phyloP scores from a whole-genome alignment of 768 basidiomycete species.

The Leccinum variicolor region DNA sequence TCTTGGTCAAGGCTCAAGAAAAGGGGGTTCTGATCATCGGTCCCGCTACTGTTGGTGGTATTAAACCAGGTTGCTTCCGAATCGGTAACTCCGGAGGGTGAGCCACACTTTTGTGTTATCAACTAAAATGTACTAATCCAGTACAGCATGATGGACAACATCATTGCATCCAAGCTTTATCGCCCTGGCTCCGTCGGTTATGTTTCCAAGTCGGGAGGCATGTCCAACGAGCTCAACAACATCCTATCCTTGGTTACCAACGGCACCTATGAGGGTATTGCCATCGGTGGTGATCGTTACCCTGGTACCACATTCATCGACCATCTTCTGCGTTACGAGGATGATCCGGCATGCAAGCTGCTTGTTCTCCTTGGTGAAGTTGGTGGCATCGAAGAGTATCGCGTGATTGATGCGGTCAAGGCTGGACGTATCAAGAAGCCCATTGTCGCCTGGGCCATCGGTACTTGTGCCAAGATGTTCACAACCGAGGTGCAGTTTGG shows the following conservation, averaged over 20 bases:
- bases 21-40: slow-evolving; percentile 92
- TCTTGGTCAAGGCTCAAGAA: slow-evolving; percentile 82
- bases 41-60: slow-evolving; percentile 97
- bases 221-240: slow-evolving; percentile 99
- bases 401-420: slow-evolving; percentile 97
- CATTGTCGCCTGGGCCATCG: slow-evolving; percentile 99
- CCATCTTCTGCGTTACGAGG: slow-evolving; percentile 96
- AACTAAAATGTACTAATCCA: slow-evolving; percentile 2
- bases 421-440: slow-evolving; percentile 93
- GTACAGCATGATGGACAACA: slow-evolving; percentile 98
- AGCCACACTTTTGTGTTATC: slow-evolving; percentile 23
- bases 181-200: slow-evolving; percentile 96
- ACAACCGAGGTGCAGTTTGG: slow-evolving; percentile 99
- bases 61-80: slow-evolving; percentile 99
- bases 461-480: slow-evolving; percentile 99
- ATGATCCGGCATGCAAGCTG: slow-evolving; percentile 97
- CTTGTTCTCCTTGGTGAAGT: slow-evolving; percentile 98
- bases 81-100: slow-evolving; percentile 98
- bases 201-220: slow-evolving; percentile 99
- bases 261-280: slow-evolving; percentile 99
- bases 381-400: slow-evolving; percentile 98
- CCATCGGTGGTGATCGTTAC: slow-evolving; percentile 99
- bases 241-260: slow-evolving; percentile 95
- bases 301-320: slow-evolving; percentile 99
- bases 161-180: slow-evolving; percentile 98